Evolutionary conservation across 345 rosid genomes (phyloP).

Genomic region (Eucalyptus marginata): DNA sequence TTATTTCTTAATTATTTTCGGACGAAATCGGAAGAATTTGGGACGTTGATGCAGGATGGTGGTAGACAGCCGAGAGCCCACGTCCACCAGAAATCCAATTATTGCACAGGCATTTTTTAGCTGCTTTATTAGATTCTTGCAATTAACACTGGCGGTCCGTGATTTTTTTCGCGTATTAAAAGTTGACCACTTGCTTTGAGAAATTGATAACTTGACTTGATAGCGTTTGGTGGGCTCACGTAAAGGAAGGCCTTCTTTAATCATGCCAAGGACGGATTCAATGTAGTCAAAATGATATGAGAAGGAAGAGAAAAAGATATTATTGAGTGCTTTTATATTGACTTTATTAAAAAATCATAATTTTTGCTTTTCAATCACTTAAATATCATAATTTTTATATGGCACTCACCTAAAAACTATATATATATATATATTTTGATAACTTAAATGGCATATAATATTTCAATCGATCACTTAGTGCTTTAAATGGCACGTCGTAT

Average conservation of each 20-base stretch:
- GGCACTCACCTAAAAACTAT: no score
- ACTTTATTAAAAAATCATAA: no score
- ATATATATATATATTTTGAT: no score
- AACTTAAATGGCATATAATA: no score
- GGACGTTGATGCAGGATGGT: not conserved
- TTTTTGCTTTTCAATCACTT: no score
- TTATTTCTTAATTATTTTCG: not conserved
- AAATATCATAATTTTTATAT: no score
- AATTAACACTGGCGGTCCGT: not conserved
- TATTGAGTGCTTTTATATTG: no score
- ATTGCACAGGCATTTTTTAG: not conserved
- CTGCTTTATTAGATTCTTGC: not conserved
- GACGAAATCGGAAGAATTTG: not conserved
- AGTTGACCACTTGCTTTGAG: not conserved
- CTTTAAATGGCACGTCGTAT: no score
- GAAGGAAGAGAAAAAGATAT: not conserved
- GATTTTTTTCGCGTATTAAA: not conserved
- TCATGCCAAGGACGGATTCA: not conserved
- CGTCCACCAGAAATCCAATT: not conserved
- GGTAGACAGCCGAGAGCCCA: not conserved
- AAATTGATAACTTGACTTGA: not conserved
- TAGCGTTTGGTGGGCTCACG: not conserved
- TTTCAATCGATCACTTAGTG: no score
- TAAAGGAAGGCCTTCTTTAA: not conserved
- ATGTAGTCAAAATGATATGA: not conserved